phyloP scores from a whole-genome alignment of 768 basidiomycete genomes.

The Pisolithus marmoratus region DNA sequence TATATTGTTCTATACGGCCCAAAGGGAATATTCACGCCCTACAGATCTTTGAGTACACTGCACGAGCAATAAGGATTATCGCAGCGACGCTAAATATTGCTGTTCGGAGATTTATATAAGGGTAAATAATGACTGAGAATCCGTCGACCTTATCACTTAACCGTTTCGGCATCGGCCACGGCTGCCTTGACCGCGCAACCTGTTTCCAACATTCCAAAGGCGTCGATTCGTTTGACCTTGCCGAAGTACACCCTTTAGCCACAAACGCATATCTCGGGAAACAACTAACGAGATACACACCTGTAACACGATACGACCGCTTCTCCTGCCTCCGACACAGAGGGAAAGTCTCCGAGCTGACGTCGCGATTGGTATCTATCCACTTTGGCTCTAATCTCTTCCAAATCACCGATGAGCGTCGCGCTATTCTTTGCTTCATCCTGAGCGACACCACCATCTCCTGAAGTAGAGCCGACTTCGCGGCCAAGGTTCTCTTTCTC shows the following conservation, averaged over 20 bases:
- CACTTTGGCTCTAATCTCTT: conserved; percentile 67
- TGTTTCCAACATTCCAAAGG: conserved; percentile 74
- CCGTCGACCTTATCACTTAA: conserved; percentile 22
- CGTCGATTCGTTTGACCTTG: conserved; percentile 38
- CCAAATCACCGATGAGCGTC: conserved; percentile 66
- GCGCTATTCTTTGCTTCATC: conserved; percentile 52
- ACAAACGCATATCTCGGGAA: not conserved
- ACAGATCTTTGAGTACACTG: no score
- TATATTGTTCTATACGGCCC: no score
- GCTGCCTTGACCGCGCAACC: conserved; percentile 60
- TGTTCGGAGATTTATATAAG: conserved; percentile 22
- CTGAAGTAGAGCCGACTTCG: conserved; percentile 38
- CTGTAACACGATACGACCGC: conserved; percentile 71
- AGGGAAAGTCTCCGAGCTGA: conserved; percentile 48
- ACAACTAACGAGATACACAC: conserved; percentile 34
- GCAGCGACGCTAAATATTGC: conserved; percentile 61
- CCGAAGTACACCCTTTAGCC: no score
- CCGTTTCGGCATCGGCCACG: conserved; percentile 66
- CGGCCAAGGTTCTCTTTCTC: conserved; percentile 86
- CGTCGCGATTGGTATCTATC: conserved; percentile 59
- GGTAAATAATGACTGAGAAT: conserved; percentile 2
- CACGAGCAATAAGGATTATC: conserved; percentile 3
- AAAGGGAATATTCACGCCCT: no score
- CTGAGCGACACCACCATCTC: conserved; percentile 35
- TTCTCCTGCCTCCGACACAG: conserved; percentile 50